Conservation (phyloP, 2,329 filamentous ascomycete species). For the Cladosporium oxysporum region DNA sequence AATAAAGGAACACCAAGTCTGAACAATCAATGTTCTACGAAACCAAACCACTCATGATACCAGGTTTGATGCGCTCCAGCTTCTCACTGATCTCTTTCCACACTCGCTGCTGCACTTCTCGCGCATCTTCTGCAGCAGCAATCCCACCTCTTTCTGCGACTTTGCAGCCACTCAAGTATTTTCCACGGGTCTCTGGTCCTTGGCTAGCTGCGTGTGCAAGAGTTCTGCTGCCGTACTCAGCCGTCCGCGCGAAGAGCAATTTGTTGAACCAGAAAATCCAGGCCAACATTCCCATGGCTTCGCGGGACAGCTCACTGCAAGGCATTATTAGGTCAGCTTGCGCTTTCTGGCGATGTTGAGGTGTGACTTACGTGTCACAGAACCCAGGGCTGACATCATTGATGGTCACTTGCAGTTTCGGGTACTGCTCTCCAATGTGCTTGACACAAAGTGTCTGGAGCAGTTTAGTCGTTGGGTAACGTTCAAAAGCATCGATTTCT, state of each 20-base stretch:
- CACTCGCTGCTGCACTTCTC: slow-evolving; percentile 38
- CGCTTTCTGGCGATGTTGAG: background rate
- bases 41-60: slow-evolving; percentile 27
- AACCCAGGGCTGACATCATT: slow-evolving; percentile 55
- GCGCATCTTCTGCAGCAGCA: slow-evolving; percentile 41
- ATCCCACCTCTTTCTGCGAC: slow-evolving; percentile 30
- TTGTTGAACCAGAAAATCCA: slow-evolving; percentile 23
- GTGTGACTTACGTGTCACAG: slow-evolving; percentile 39
- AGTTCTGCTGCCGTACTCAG: slow-evolving; percentile 44
- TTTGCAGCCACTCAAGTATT: background rate
- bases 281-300: background rate
- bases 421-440: slow-evolving; percentile 37
- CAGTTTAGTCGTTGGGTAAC: slow-evolving; percentile 48
- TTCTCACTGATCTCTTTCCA: slow-evolving; percentile 45
- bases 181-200: slow-evolving; percentile 14
- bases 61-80: slow-evolving; percentile 42
- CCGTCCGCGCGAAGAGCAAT: slow-evolving; percentile 38
- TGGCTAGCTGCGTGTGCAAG: slow-evolving; percentile 39
- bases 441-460: slow-evolving; percentile 47
- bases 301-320: background rate
- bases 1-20: background rate
- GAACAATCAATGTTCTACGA: background rate
- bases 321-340: background rate
- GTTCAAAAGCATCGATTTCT: slow-evolving; percentile 36
- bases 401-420: slow-evolving; percentile 42